Evolutionary conservation across 1,284 basidiomycete species (phyloP).

Genomic region (Coriolopsis trogii): DNA sequence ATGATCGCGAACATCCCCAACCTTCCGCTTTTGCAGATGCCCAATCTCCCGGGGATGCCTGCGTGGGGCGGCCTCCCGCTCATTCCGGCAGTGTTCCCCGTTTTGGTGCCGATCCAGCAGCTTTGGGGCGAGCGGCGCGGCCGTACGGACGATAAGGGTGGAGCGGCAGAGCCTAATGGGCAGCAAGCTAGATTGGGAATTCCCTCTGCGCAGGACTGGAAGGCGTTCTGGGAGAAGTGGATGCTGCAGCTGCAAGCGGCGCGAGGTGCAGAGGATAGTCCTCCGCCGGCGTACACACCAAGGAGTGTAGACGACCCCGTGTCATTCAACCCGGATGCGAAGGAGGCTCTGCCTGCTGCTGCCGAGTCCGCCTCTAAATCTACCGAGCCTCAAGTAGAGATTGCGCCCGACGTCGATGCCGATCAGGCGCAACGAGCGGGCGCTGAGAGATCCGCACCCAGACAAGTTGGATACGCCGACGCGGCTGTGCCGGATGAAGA

Average conservation of each 20-base stretch:
- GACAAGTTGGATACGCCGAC: constrained; percentile 54
- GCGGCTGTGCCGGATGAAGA: constrained; percentile 61
- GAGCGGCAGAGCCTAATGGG: constrained; percentile 14
- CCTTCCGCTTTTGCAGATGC: constrained; percentile 50
- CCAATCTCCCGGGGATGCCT: constrained; percentile 47
- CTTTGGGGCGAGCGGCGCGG: constrained; percentile 52
- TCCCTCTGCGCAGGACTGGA: constrained; percentile 60
- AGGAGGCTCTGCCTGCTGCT: constrained; percentile 17
- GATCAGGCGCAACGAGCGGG: constrained; percentile 4
- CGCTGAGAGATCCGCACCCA: constrained; percentile 9
- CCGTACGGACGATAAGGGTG: constrained; percentile 38
- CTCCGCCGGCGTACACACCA: constrained; percentile 74
- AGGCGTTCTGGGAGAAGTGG: constrained; percentile 76
- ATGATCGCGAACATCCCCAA: constrained; percentile 61
- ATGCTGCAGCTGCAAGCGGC: constrained; percentile 48
- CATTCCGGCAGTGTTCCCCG: constrained; percentile 79
- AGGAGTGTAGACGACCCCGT: constrained; percentile 35
- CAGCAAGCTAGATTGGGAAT: constrained; percentile 43
- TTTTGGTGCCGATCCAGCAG: constrained; percentile 71
- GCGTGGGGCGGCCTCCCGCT: constrained; percentile 72
- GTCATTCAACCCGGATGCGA: constrained; percentile 7
- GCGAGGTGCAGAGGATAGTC: constrained; percentile 50
- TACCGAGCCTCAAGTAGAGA: neutral
- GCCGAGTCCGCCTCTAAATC: constrained; percentile 18
- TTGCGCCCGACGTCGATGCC: neutral